Evolutionary conservation across 768 basidiomycete genomes (phyloP), one percentile per base, ranked within the genome.

Genomic region (Boletus tylopilopsis): DNA sequence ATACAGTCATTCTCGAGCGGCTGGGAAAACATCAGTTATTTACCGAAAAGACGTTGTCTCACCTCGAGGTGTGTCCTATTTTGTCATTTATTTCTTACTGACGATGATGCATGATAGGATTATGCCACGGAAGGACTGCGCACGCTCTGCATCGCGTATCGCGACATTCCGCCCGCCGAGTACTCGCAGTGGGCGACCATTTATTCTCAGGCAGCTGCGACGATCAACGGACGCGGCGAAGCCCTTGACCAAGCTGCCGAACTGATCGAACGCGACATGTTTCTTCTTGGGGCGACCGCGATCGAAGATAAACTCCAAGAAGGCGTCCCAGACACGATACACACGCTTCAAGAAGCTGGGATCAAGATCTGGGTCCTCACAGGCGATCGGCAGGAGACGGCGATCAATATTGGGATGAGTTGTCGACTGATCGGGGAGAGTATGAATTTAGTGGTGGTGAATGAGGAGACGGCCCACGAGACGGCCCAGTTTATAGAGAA

Each of bases 291-390:
- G 4, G 96, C 96, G 22, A 98, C 96, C 2, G 96, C 96, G 16
- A 94, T 99, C 61, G 96, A 99, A 67, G 96, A 99, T 68, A 98
- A 96, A 68, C 73, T 99, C 13, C 96, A 99, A 65, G 96, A 99
- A 45, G 96, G 96, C 34, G 96, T 99, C 4, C 96, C 96, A 0
- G 96, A 99, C 61, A 85, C 96, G 6, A 99, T 98, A 42, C 94
- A 98, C 65, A 97, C 94, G 0, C 69, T 99, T 39, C 96, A 99
- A 61, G 91, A 90, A 80, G 96, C 96, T 32, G 96, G 96, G 3
- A 96, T 99, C 71, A 99, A 98, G 85, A 85, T 99, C 16, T 99
- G 96, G 96, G 94, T 99, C 8, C 72, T 99, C 43, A 99, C 96
- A 2, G 96, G 96, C 1, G 96, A 99, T 68, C 76, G 96, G 56